phyloP scores from a whole-genome alignment of 768 basidiomycete species.

The Mrakia hoshinonis region DNA sequence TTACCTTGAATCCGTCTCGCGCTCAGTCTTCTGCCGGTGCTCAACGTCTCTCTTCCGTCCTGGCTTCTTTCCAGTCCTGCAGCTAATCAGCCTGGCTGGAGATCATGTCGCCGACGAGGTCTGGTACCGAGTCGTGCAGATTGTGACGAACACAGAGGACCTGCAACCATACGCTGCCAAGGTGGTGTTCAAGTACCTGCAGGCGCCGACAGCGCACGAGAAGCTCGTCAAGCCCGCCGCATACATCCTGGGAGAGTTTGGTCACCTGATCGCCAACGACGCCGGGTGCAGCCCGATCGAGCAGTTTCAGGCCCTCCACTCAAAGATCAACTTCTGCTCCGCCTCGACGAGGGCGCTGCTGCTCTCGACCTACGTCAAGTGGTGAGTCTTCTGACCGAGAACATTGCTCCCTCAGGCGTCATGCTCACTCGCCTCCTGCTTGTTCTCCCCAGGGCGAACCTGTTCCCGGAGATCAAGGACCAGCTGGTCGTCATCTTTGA shows the following conservation, averaged over 20 bases:
- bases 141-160: conserved; percentile 96
- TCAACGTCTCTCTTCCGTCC: not conserved
- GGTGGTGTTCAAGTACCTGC: conserved; percentile 81
- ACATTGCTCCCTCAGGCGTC: not conserved
- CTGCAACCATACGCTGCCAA: conserved; percentile 91
- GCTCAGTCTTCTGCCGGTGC: not conserved
- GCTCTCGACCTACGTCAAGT: conserved; percentile 90
- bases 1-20: not conserved
- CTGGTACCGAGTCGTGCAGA: conserved; percentile 98
- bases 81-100: conserved; percentile 90
- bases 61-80: conserved; percentile 49
- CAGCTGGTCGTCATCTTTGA: conserved; percentile 92
- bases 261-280: conserved; percentile 93
- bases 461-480: conserved; percentile 95
- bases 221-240: conserved; percentile 70
- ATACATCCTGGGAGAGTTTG: conserved; percentile 95
- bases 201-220: conserved; percentile 61
- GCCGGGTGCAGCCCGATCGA: conserved; percentile 85
- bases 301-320: conserved; percentile 84
- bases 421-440: not conserved
- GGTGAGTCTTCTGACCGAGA: conserved; percentile 31
- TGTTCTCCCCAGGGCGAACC: conserved; percentile 63
- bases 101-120: conserved; percentile 99
- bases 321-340: conserved; percentile 88
- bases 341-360: conserved; percentile 85